Base-by-base conservation (phyloP, 345 rosid species). In the Excoecaria agallocha region DNA sequence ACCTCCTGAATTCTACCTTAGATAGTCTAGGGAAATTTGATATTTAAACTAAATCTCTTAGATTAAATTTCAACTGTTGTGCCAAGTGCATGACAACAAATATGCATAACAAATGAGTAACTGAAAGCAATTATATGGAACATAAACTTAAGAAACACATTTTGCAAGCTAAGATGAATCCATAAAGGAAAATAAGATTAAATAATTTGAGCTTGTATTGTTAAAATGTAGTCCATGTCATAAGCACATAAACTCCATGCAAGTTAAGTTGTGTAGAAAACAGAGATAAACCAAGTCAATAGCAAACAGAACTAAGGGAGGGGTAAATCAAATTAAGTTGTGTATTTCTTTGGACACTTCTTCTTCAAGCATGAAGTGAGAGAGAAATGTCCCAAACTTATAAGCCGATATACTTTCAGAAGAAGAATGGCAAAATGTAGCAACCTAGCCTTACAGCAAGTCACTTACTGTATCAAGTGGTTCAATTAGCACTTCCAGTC, bases 401-500 rank as follows among this genome's bases (percentile, higher is more conserved):
- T 22, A 57, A 57, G n/a, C 24, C 2, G n/a, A 17, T 41, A 38
- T 64, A 57, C 30, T 2, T 64, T 39, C 16, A 10, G 46, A 5
- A 19, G 54, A 66, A 66, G 52, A 45, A 20, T 66, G 25, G 54
- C 6, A 49, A 15, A 22, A 48, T 24, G 60, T 22, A 43, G 9
- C 9, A 49, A 63, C 20, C 1, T 30, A 51, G 50, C 66, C 45
- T 77, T 49, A 19, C 12, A 45, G 72, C 12, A 76, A 15, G 37
- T 35, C 70, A 73, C 89, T 84, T 87, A 91, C 98, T 54, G 56
- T 63, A 77, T 94, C 98, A 74, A 94, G 97, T 8, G 89, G 87
- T 82, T 92, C 98, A 59, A 92, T 84, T 61, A 92, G 65, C 71
- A 86, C 86, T 87, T 92, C 98, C 85, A 94, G 73, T 83, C 98